Evolutionary conservation across 1,284 basidiomycete genomes (phyloP).

Genomic region (Anthracocystis panici-leucophaei): DNA sequence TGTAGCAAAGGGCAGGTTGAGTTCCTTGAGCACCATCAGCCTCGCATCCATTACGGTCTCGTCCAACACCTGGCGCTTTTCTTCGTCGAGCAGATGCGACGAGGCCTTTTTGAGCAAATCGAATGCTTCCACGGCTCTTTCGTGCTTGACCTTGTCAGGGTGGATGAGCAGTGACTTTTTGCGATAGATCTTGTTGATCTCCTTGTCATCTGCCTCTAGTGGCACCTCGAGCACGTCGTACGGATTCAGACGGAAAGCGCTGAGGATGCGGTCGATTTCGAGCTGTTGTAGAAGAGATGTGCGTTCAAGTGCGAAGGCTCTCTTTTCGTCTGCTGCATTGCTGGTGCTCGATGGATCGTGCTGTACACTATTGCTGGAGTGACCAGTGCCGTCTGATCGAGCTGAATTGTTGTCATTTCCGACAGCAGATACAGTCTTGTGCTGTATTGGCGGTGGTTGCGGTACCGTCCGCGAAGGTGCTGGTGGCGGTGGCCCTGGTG

Average conservation of each 20-base stretch:
- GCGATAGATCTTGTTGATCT: slow-evolving; percentile 74
- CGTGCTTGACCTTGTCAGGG: slow-evolving; percentile 75
- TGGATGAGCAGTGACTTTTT: slow-evolving; percentile 75
- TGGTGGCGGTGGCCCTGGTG: slow-evolving; percentile 46
- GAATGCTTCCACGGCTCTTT: slow-evolving; percentile 73
- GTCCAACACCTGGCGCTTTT: slow-evolving; percentile 68
- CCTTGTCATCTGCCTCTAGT: slow-evolving; percentile 71
- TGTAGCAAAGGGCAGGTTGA: slow-evolving; percentile 67
- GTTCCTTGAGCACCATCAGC: slow-evolving; percentile 69
- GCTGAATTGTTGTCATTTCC: neutral
- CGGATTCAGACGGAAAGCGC: slow-evolving; percentile 74
- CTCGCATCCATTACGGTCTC: slow-evolving; percentile 69
- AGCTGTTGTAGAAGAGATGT: slow-evolving; percentile 66
- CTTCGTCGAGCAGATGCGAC: slow-evolving; percentile 67
- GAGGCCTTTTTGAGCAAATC: slow-evolving; percentile 74
- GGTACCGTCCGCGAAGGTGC: slow-evolving; percentile 30
- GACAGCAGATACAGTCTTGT: neutral
- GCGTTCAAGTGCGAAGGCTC: slow-evolving; percentile 49
- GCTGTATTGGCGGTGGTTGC: neutral
- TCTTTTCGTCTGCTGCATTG: slow-evolving; percentile 18
- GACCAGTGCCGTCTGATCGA: too few species aligned
- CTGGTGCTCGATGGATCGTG: neutral
- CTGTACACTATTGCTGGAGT: neutral
- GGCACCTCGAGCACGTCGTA: slow-evolving; percentile 74
- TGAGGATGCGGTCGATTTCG: slow-evolving; percentile 73